These are phyloP conservation scores for Cynara cardunculus DNA, from an alignment of 129 eudicot genomes.

Conservation along the genomic window DNA sequence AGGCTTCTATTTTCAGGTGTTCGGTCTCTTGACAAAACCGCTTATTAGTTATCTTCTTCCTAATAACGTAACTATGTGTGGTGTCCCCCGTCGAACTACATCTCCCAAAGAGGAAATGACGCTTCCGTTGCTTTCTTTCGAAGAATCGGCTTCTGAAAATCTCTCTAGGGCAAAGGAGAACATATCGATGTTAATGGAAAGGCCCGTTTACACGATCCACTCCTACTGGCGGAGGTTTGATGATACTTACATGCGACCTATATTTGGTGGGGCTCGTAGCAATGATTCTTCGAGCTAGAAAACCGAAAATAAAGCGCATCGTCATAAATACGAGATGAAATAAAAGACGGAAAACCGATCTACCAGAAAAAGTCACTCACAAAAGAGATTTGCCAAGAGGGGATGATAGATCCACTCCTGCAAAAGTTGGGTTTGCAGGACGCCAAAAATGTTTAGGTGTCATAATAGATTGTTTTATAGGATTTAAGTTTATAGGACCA, in stretches of 20 bases:
- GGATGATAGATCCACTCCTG: neutral
- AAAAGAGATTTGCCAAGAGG: conserved; percentile 1
- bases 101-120: conserved; percentile 59
- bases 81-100: conserved; percentile 32
- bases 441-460: neutral
- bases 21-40: conserved; percentile 88
- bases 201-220: conserved; percentile 88
- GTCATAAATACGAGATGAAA: neutral
- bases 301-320: neutral
- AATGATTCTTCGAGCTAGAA: neutral
- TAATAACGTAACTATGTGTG: conserved; percentile 16
- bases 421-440: neutral
- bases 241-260: conserved; percentile 83
- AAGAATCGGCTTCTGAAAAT: conserved; percentile 67
- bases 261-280: conserved; percentile 75
- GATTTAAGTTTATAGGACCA: neutral
- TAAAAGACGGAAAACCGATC: neutral
- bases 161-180: conserved; percentile 62
- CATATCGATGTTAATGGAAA: conserved; percentile 73
- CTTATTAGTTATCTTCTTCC: conserved; percentile 68
- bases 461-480: neutral
- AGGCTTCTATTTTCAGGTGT: conserved; percentile 55
- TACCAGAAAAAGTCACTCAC: neutral
- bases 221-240: conserved; percentile 92
- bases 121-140: conserved; percentile 79